Base-by-base conservation (phyloP, 2,329 filamentous ascomycete species). In the Colletotrichum sp. region DNA sequence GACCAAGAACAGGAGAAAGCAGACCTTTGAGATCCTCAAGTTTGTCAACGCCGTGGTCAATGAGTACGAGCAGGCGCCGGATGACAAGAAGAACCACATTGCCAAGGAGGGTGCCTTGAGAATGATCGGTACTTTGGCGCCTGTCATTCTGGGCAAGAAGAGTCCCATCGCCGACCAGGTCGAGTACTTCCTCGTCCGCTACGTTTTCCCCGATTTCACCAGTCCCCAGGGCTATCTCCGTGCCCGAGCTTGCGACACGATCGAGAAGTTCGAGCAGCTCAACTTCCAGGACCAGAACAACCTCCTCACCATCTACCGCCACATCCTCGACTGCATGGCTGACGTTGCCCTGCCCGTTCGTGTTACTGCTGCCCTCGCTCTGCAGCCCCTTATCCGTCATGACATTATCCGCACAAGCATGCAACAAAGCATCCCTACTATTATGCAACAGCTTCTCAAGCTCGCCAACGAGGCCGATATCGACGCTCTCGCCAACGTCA, bases 371-470 rank as follows among this genome's bases (percentile, higher is more conserved):
- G 95, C 97, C 12, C 91, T 99, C 74, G 96, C 97, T 58, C 90
- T 99, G 69, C 97, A 99, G 84, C 96, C 97, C 56, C 91, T 99
- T 55, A 99, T 99, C 82, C 92, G 97, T 78, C 97, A 99, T 86
- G 96, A 98, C 79, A 91, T 97, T 68, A 98, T 99, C 81, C 94
- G 96, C 73, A 94, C 93, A 55, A 97, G 95, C 85, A 98, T 99
- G 97, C 96, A 98, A 86, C 93, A 96, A 81, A 98, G 96, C 83
- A 99, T 99, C 79, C 96, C 97, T 18, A 97, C 98, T 81, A 98
- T 99, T 81, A 99, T 99, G 97, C 97, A 98, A 86, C 96, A 99
- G 85, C 90, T 99, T 16, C 90, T 99, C 70, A 98, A 98, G 87
- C 89, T 99, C 73, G 96, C 97, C 32, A 99, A 99, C 82, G 97